phyloP scores from a whole-genome alignment of 441 rosid genomes.

The Macaranga tanarius region DNA sequence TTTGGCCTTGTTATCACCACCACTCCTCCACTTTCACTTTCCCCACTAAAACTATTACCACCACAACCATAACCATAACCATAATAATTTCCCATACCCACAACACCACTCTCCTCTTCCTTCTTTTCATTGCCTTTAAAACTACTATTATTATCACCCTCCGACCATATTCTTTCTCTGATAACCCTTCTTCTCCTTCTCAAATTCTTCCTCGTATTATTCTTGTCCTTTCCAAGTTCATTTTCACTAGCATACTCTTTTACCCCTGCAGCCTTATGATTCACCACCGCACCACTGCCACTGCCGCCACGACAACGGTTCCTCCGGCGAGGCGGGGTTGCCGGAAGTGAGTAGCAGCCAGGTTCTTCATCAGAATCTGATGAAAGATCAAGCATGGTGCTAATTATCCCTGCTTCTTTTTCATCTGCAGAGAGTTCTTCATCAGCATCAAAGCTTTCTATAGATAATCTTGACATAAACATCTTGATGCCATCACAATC shows the following conservation, averaged over 20 bases:
- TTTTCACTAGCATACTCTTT: slow-evolving; percentile 76
- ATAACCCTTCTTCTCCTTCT: slow-evolving; percentile 29
- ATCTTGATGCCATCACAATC: slow-evolving; percentile 31
- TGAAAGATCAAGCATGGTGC: slow-evolving; percentile 25
- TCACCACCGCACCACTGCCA: slow-evolving; percentile 12
- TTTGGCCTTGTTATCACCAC: slow-evolving; percentile 69
- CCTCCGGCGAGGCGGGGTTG: slow-evolving; percentile 47
- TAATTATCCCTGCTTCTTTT: slow-evolving; percentile 29
- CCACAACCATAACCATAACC: slow-evolving; percentile 36
- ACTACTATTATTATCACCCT: not conserved
- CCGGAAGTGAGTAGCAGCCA: slow-evolving; percentile 54
- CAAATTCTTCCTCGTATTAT: slow-evolving; percentile 31
- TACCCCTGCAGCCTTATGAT: slow-evolving; percentile 20
- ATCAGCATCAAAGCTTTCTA: slow-evolving; percentile 68
- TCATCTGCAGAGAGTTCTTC: slow-evolving; percentile 61
- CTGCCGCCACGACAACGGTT: not conserved
- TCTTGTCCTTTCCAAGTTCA: slow-evolving; percentile 36
- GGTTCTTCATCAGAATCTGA: slow-evolving; percentile 59
- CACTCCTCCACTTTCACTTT: slow-evolving; percentile 50
- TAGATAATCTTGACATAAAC: slow-evolving; percentile 44
- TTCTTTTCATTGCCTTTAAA: slow-evolving; percentile 13
- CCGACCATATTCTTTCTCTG: slow-evolving; percentile 28
- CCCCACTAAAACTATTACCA: slow-evolving; percentile 42
- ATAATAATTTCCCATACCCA: slow-evolving; percentile 22
- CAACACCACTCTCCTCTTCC: slow-evolving; percentile 23